Conservation (phyloP, 1,139 yeast genomes). For the Blastobotrys serpentis region DNA sequence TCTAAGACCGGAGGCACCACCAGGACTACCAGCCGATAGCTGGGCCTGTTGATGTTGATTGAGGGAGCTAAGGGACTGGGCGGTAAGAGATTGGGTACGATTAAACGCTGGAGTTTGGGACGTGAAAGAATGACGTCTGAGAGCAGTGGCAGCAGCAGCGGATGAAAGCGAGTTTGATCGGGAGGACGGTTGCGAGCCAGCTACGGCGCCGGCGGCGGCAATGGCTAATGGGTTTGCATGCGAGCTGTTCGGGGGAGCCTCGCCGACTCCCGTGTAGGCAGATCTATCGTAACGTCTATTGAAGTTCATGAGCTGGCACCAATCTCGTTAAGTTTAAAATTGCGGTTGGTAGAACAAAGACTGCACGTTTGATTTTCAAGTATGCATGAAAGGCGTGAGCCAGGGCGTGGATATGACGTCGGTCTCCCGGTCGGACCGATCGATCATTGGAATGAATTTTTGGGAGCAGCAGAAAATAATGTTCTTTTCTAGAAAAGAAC, state of each 20-base stretch:
- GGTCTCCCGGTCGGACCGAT: background rate
- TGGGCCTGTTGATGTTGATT: background rate
- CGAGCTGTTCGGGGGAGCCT: constrained; percentile 31
- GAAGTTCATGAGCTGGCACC: constrained; percentile 2
- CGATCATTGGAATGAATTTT: background rate
- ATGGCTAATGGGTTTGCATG: constrained; percentile 38
- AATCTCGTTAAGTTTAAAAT: background rate
- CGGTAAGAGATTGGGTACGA: background rate
- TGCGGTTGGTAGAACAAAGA: background rate
- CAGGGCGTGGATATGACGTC: background rate
- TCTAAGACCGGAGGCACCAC: background rate
- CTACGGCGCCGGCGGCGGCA: constrained; percentile 43
- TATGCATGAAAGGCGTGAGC: no score
- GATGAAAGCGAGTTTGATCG: constrained; percentile 27
- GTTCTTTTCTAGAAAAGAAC: no score
- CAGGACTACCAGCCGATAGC: background rate
- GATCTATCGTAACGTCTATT: constrained; percentile 7
- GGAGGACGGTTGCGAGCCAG: constrained; percentile 37
- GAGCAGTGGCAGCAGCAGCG: constrained; percentile 41
- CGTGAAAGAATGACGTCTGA: constrained; percentile 39
- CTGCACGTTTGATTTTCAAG: no score
- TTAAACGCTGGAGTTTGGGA: constrained; percentile 25
- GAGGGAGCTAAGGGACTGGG: constrained; percentile 1
- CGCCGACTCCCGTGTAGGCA: constrained; percentile 36
- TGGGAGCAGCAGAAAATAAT: no score